phyloP scores from a whole-genome alignment of 176 grass and related monocot species.

The Musa itinerans region DNA sequence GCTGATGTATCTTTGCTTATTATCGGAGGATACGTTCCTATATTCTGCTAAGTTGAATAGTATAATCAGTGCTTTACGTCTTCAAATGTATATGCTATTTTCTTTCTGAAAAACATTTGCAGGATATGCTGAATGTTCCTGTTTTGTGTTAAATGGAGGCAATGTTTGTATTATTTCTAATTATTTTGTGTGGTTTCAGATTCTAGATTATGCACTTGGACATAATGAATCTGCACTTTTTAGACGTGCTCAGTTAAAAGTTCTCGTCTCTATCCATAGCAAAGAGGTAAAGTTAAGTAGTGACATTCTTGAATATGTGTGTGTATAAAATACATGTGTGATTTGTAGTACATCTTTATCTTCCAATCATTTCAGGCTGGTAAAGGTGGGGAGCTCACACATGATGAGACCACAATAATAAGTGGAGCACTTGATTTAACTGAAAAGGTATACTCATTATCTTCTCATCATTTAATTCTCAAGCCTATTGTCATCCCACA shows the following conservation, averaged over 20 bases:
- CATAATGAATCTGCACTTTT: constrained; percentile 99
- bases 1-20: no score
- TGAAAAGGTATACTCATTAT: constrained; percentile 57
- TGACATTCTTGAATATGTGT: neutral
- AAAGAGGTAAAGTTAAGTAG: constrained; percentile 63
- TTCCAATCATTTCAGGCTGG: constrained; percentile 62
- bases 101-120: no score
- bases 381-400: constrained; percentile 98
- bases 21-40: no score
- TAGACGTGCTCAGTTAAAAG: constrained; percentile 97
- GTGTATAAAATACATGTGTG: no score
- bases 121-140: neutral
- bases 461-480: neutral
- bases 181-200: constrained; percentile 30
- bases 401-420: constrained; percentile 99
- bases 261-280: constrained; percentile 93
- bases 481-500: neutral
- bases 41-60: no score
- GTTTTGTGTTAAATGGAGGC: constrained; percentile 13
- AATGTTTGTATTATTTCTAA: constrained; percentile 25
- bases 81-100: no score
- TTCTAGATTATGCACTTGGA: constrained; percentile 95
- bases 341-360: constrained; percentile 12
- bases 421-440: constrained; percentile 97
- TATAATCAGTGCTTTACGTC: no score